Evolutionary conservation across 331 rosid genomes (phyloP).

Genomic region (Acacia concinna): DNA sequence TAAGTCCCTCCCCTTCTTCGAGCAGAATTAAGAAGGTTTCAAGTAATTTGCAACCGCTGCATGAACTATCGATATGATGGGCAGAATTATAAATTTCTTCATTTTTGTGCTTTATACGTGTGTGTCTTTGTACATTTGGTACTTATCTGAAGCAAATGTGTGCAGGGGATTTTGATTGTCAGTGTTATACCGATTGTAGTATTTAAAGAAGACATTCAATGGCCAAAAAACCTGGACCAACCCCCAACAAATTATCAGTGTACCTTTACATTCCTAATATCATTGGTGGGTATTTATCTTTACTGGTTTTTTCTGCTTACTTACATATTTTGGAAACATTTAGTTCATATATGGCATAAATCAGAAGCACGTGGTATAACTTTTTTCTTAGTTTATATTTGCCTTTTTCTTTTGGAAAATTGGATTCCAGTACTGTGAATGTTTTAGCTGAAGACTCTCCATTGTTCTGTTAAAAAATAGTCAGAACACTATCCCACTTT

Average conservation of each 20-base stretch:
- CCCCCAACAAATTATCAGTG: conserved; percentile 65
- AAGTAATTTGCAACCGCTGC: no score
- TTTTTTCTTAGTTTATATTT: no score
- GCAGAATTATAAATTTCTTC: no score
- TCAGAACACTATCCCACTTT: background rate
- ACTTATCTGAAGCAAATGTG: conserved; percentile 28
- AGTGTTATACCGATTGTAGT: conserved; percentile 37
- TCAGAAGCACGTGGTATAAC: conserved; percentile 11
- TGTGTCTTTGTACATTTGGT: conserved; percentile 28
- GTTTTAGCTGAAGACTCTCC: background rate
- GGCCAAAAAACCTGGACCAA: conserved; percentile 64
- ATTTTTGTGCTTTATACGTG: background rate
- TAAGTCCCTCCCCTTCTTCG: no score
- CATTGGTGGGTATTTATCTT: conserved; percentile 66
- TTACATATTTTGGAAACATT: conserved; percentile 9
- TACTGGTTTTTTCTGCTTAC: conserved; percentile 8
- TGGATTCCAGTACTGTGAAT: background rate
- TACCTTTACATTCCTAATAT: conserved; percentile 91
- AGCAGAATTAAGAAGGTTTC: no score
- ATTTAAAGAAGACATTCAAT: conserved; percentile 50
- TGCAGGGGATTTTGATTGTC: conserved; percentile 54
- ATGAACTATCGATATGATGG: no score
- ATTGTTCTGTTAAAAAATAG: background rate
- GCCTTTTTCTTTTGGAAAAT: conserved; percentile 2
- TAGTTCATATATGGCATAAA: background rate